Percentiles rank a stretch among this genome's conserved stretches.
Conservation (phyloP, 345 rosid species). For the Chamaenerion angustifolium region DNA sequence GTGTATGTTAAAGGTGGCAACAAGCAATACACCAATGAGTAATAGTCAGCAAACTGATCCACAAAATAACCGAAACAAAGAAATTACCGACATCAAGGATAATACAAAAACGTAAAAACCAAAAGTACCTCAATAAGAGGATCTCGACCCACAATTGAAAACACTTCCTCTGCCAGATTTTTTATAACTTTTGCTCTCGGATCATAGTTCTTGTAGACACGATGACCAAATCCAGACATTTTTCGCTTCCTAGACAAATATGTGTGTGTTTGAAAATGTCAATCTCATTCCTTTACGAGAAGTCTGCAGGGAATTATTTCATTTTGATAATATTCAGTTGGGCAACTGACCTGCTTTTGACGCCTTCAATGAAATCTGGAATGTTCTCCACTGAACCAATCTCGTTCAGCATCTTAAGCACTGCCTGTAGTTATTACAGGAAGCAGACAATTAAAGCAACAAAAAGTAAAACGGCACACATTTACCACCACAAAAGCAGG, state of each 20-base stretch:
- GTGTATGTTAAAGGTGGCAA: too few relatives aligned
- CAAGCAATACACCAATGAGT: too few relatives aligned
- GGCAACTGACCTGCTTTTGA: constrained; percentile 61
- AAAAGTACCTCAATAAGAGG: constrained; percentile 83
- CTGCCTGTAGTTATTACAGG: constrained; percentile 45
- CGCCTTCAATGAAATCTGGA: constrained; percentile 88
- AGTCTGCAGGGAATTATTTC: too few relatives aligned
- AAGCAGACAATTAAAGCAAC: not conserved
- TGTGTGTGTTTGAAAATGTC: not conserved
- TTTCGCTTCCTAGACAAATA: constrained; percentile 54
- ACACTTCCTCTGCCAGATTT: constrained; percentile 89
- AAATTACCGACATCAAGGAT: too few relatives aligned
- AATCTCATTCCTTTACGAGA: not conserved
- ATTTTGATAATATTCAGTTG: not conserved
- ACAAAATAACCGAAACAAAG: too few relatives aligned
- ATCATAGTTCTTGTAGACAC: constrained; percentile 95
- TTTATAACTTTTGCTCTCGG: constrained; percentile 92
- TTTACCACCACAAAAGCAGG: too few relatives aligned
- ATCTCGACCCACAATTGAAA: constrained; percentile 88
- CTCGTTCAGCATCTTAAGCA: constrained; percentile 90
- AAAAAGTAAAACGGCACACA: too few relatives aligned
- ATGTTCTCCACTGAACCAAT: constrained; percentile 85
- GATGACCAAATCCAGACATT: constrained; percentile 99
- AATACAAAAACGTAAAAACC: not conserved
- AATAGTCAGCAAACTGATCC: too few relatives aligned